Conservation (phyloP, 225 moss, liverwort and hornwort genomes). For the Pleurozium schreberi region DNA sequence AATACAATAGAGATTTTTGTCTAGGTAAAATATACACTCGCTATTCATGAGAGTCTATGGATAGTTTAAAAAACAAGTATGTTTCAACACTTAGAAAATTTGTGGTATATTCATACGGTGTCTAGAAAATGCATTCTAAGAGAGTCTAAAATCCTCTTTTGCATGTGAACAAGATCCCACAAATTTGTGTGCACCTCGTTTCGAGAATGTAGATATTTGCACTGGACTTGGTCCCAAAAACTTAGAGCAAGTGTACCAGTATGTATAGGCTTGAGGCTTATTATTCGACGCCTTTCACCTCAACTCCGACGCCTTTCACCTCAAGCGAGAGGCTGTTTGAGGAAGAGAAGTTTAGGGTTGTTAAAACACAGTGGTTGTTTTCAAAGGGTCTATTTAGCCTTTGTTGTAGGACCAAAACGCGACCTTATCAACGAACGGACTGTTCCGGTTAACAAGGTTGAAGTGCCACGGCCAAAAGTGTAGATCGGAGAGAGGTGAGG, state of each 20-base stretch:
- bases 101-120: too few species aligned
- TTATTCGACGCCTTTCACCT: not conserved
- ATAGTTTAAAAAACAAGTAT: too few species aligned
- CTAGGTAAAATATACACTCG: too few species aligned
- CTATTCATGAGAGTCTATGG: too few species aligned
- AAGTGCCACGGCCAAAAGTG: not conserved
- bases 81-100: too few species aligned
- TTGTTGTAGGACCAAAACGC: not conserved
- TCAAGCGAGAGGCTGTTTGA: not conserved
- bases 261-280: not conserved
- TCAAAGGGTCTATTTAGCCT: not conserved
- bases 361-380: not conserved
- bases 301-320: too few species aligned
- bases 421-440: too few species aligned
- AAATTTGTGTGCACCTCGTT: too few species aligned
- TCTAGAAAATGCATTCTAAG: too few species aligned
- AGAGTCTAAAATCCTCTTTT: too few species aligned
- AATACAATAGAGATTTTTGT: too few species aligned
- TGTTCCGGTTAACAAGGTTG: not conserved
- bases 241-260: not conserved
- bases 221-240: not conserved
- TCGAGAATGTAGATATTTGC: not conserved
- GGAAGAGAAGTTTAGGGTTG: not conserved
- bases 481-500: not conserved
- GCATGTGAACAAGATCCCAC: too few species aligned